Evolutionary conservation across 1,284 basidiomycete genomes (phyloP), one percentile per base, ranked within the genome.

Genomic region (Puccinia sorghi): DNA sequence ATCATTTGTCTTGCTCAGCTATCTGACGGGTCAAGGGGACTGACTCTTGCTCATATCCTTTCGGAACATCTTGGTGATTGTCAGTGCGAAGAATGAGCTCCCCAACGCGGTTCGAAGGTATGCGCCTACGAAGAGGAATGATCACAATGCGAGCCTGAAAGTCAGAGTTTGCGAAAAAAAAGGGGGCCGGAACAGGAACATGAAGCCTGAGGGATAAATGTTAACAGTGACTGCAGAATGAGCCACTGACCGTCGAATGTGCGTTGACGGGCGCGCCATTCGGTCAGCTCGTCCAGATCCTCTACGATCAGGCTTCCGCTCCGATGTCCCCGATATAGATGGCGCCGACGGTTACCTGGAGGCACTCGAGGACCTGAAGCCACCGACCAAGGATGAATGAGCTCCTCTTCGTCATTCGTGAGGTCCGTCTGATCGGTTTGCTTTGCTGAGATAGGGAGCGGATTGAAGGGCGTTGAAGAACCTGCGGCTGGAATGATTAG

Each of bases 301-400:
- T 74, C 72, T 15, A 74, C 43, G 41, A 74, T 63, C 7, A 74
- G 56, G 43, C 72, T 74, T 27, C 27, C 1, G 17, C 57, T 61
- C 3, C 72, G 72, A 74, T 74, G 72, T n/a, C 72, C 72, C 8
- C 43, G 54, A 64, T 74, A 74, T 2, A 74, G 72, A 61, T 64
- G 57, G 66, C 66, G 66, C 6, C 46, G 46, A 43, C 22, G 13
- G 20, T 48, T 15, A 22, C 63, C 43, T 48, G n/a, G 11, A 11
- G 20, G 66, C 3, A 25, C 25, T 25, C 12, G 48, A 3, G 32
- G 57, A 39, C 2, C 17, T 2, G 57, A 27, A 2, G 37, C 2
- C 32, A 15, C 3, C 3, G 57, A 61, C 1, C 25, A 27, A 32
- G 22, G 27, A 11, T 32, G 8, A 12, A 27, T 27, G 25, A 4